phyloP scores from a whole-genome alignment of 306 rosid species.

The Gastrolobium villosum region DNA sequence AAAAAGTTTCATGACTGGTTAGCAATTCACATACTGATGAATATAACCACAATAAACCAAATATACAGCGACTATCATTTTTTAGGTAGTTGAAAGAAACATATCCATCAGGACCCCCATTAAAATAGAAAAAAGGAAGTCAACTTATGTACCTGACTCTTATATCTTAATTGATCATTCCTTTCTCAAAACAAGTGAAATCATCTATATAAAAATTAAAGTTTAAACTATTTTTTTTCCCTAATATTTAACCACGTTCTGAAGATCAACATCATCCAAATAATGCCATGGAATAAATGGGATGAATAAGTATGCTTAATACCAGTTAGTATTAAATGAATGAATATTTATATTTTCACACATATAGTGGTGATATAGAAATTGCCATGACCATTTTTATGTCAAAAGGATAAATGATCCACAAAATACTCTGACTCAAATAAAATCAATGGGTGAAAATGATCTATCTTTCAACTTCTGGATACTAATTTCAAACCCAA shows the following conservation, averaged over 20 bases:
- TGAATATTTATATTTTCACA: conserved; percentile 1
- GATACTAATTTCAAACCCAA: conserved; percentile 36
- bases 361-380: background rate
- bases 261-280: conserved; percentile 27
- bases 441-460: conserved; percentile 28
- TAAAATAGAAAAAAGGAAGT: background rate
- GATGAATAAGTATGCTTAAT: conserved; percentile 31
- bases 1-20: conserved; percentile 29
- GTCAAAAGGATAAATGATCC: background rate
- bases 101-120: background rate
- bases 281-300: conserved; percentile 6
- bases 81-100: conserved; percentile 18
- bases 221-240: background rate
- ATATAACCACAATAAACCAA: conserved; percentile 32
- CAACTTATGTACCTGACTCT: conserved; percentile 14
- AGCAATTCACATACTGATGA: conserved; percentile 40
- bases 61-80: conserved; percentile 21
- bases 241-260: background rate
- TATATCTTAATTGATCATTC: conserved; percentile 21
- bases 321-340: conserved; percentile 17
- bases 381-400: background rate
- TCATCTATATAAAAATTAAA: background rate
- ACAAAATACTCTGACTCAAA: conserved; percentile 14
- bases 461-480: conserved; percentile 5
- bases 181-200: conserved; percentile 27